Conservation (phyloP, 2,329 filamentous ascomycete species). For the Daldinia sp. region DNA sequence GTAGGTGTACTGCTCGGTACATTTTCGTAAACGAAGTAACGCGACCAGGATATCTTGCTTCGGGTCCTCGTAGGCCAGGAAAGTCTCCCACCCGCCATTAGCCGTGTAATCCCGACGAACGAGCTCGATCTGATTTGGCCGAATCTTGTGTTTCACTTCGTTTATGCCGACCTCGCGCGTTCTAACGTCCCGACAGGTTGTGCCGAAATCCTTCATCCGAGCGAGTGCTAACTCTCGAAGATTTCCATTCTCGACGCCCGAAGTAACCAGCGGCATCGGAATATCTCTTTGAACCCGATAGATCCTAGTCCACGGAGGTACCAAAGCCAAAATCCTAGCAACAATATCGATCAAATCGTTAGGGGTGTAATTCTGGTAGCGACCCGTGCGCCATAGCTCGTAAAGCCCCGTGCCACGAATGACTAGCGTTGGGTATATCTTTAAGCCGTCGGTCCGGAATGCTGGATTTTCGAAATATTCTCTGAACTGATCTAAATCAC, state of each 20-base stretch:
- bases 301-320: constrained; percentile 97
- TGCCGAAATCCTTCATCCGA: constrained; percentile 99
- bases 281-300: constrained; percentile 99
- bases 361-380: constrained; percentile 98
- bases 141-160: constrained; percentile 98
- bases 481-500: constrained; percentile 93
- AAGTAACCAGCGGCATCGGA: constrained; percentile 99
- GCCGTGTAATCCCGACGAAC: constrained; percentile 92
- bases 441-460: constrained; percentile 95
- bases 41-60: constrained; percentile 98
- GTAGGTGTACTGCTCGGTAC: constrained; percentile 90
- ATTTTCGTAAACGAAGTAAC: constrained; percentile 87
- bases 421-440: constrained; percentile 97
- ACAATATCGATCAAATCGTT: constrained; percentile 96
- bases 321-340: constrained; percentile 91
- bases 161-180: constrained; percentile 98
- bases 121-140: constrained; percentile 94
- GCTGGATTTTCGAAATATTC: constrained; percentile 98
- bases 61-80: constrained; percentile 96
- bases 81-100: constrained; percentile 98
- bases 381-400: constrained; percentile 94
- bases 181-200: constrained; percentile 92
- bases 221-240: constrained; percentile 90
- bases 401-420: constrained; percentile 97
- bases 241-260: constrained; percentile 97